phyloP scores from a whole-genome alignment of 441 rosid species.

The Bocquillonia castaneifolia region DNA sequence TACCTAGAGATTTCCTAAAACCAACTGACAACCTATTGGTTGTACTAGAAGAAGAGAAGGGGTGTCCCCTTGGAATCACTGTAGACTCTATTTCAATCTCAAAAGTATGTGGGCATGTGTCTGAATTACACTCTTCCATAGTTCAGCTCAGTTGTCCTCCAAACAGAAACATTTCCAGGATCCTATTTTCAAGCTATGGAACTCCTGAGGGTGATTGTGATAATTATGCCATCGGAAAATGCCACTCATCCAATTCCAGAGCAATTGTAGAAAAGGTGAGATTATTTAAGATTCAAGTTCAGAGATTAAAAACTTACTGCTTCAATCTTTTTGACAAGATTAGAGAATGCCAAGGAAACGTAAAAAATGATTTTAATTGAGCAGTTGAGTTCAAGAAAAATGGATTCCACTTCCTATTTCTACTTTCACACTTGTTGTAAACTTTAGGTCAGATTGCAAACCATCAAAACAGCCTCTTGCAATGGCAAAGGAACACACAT shows the following conservation, averaged over 20 bases:
- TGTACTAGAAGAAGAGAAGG: conserved; percentile 66
- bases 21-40: conserved; percentile 46
- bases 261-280: conserved; percentile 40
- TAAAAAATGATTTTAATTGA: neutral
- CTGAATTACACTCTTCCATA: conserved; percentile 30
- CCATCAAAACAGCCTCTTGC: neutral
- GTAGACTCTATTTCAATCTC: conserved; percentile 41
- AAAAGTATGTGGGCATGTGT: conserved; percentile 34
- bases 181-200: conserved; percentile 55
- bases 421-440: neutral
- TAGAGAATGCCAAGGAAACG: neutral
- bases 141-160: conserved; percentile 45
- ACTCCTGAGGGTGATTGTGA: conserved; percentile 47
- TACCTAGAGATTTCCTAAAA: conserved; percentile 58
- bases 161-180: conserved; percentile 40
- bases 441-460: neutral
- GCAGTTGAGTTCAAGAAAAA: neutral
- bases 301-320: neutral
- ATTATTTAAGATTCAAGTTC: neutral
- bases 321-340: neutral
- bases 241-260: conserved; percentile 36
- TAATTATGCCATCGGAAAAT: conserved; percentile 32
- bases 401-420: neutral
- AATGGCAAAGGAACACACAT: neutral
- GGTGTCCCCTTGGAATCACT: conserved; percentile 49